Evolutionary conservation across 2,329 filamentous ascomycete species (phyloP), one percentile per base, ranked within the genome.

Genomic region (Cladosporium halotolerans): DNA sequence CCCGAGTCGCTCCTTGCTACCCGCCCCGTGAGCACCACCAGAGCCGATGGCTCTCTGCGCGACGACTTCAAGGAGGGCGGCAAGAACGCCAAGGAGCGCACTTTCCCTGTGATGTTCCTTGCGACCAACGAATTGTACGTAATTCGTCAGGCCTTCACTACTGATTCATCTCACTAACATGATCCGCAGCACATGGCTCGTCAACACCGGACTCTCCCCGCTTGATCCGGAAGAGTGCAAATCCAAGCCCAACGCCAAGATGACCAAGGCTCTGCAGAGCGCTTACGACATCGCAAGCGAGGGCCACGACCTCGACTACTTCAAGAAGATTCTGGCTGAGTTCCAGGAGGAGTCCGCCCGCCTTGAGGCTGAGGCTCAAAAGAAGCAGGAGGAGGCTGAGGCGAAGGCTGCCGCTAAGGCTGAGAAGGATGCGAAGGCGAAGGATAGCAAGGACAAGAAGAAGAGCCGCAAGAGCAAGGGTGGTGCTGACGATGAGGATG

Each of bases 51-150:
- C 54, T 87, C 86, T 39, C 96, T 93, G 70, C 84, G 88, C 51
- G 88, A 90, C 55, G 88, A 92, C 59, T 96, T 88, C 67, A 82
- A 84, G 39, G 90, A 96, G 63, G 91, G 87, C 56, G 92, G 88
- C 63, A 93, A 93, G 76, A 87, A 90, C 60, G 84, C 81, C 40
- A 82, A 85, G 57, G 90, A 96, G 71, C 82, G 92, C 58, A 90
- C 87, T 31, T 97, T 90, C 68, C 89, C 92, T 4, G 84, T 97
- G 66, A 96, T 97, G 92, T 97, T 96, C 69, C 76, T 97, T 47
- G 79, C 83, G 59, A 96, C 91, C 36, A 96, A 97, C 66, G 92
- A 97, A 78, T 97, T 99, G 93, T 99, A 75, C 82, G 92, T 83
- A 42, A 36, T 13, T 41, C 14, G 33, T 16, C 44, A 8, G 14